Evolutionary conservation across 176 grass and related monocot genomes (phyloP).

Genomic region (Cenchrus fungigraminus): DNA sequence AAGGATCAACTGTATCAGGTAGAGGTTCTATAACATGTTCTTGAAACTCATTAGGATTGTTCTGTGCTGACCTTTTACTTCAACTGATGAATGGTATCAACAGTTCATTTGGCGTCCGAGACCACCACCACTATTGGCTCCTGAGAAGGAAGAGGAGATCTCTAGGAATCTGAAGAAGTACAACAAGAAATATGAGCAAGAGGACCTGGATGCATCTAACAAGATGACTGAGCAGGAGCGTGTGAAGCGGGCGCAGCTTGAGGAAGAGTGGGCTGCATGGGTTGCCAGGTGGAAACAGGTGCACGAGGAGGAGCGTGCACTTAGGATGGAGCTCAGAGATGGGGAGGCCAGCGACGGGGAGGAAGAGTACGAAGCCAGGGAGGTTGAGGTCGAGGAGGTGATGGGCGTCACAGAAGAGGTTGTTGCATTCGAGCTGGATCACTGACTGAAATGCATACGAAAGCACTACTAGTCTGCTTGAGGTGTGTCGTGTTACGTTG

Average conservation of each 20-base stretch:
- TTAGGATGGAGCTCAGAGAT: constrained; percentile 63
- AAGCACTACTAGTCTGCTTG: constrained; percentile 1
- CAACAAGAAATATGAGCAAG: constrained; percentile 81
- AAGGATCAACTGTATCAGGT: constrained; percentile 99
- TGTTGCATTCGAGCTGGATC: constrained; percentile 63
- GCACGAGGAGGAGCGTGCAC: constrained; percentile 65
- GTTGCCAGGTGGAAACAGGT: constrained; percentile 72
- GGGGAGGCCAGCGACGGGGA: constrained; percentile 78
- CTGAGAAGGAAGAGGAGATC: constrained; percentile 79
- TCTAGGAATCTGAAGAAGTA: constrained; percentile 68
- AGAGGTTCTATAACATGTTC: background rate
- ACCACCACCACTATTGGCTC: constrained; percentile 52
- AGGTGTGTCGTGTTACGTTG: background rate
- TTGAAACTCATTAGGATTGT: background rate
- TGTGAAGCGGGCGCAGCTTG: constrained; percentile 61
- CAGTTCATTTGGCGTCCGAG: constrained; percentile 83
- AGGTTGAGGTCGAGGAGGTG: constrained; percentile 77
- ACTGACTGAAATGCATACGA: constrained; percentile 47
- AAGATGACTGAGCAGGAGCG: constrained; percentile 69
- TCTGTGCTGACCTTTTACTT: constrained; percentile 8
- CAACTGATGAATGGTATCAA: constrained; percentile 7
- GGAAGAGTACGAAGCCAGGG: constrained; percentile 84
- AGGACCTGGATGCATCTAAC: constrained; percentile 70
- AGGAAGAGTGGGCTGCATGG: constrained; percentile 83
- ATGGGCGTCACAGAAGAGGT: constrained; percentile 62